Conservation (phyloP, 2,329 filamentous ascomycete species). For the Zelopaecilomyces penicillatus region DNA sequence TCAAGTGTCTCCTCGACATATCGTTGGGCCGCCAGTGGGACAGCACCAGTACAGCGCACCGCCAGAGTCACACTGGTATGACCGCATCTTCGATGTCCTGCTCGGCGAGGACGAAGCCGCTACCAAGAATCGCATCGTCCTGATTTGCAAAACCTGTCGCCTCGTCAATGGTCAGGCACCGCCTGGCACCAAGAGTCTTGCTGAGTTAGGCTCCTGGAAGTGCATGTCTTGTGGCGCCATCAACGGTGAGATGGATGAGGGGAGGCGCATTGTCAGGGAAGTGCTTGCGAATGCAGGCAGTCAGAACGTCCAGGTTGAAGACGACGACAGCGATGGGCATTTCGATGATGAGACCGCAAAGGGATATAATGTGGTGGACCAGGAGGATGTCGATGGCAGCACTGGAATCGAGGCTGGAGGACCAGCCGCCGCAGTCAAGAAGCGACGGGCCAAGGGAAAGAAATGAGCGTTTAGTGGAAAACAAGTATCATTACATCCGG, state of each 20-base stretch:
- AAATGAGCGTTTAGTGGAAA: not conserved
- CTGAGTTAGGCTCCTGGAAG: slow-evolving; percentile 79
- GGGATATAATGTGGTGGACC: not conserved
- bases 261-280: slow-evolving; percentile 61
- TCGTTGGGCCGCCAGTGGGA: not conserved
- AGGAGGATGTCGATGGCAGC: not conserved
- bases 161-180: slow-evolving; percentile 95
- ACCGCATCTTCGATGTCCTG: slow-evolving; percentile 82
- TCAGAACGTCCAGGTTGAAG: slow-evolving; percentile 10
- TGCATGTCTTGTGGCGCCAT: slow-evolving; percentile 75
- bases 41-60: slow-evolving; percentile 10
- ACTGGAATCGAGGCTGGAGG: not conserved
- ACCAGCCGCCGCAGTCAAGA: slow-evolving; percentile 4
- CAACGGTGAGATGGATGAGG: slow-evolving; percentile 77
- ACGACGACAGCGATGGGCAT: slow-evolving; percentile 12
- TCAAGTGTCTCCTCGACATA: slow-evolving; percentile 1
- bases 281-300: slow-evolving; percentile 33
- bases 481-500: no score
- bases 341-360: slow-evolving; percentile 7
- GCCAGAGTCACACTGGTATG: slow-evolving; percentile 71
- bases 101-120: slow-evolving; percentile 92
- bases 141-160: slow-evolving; percentile 75
- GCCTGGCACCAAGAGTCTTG: slow-evolving; percentile 67
- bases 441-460: slow-evolving; percentile 3
- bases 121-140: slow-evolving; percentile 78